Conservation (phyloP, 2,329 filamentous ascomycete species). For the Hypoxylon sp. region DNA sequence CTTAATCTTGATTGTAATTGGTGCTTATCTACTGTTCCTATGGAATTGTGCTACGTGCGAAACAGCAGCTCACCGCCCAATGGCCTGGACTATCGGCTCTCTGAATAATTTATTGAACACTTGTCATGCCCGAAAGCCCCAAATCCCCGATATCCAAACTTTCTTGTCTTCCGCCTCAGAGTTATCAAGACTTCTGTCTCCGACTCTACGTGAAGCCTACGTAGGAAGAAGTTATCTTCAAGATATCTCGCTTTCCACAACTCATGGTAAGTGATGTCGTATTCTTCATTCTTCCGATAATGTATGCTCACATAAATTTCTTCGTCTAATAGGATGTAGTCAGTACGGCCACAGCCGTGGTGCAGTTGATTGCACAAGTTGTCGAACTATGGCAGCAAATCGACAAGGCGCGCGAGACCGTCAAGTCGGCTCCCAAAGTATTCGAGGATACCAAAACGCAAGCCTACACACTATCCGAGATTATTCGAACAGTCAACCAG, state of each 20-base stretch:
- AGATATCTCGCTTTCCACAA: not conserved
- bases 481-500: constrained; percentile 3
- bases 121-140: too few species aligned
- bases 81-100: too few species aligned
- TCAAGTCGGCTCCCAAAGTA: constrained; percentile 8
- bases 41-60: too few species aligned
- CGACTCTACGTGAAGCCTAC: not conserved
- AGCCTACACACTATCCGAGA: constrained; percentile 1
- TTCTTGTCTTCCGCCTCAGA: not conserved
- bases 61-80: too few species aligned
- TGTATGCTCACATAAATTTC: not conserved
- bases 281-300: not conserved
- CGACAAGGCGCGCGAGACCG: constrained; percentile 3
- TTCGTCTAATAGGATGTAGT: constrained; percentile 1
- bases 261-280: constrained; percentile 4
- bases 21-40: too few species aligned
- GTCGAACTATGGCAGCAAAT: constrained; percentile 7
- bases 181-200: not conserved
- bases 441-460: constrained; percentile 6
- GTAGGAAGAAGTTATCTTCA: not conserved
- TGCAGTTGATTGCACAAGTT: constrained; percentile 3
- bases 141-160: not conserved
- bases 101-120: too few species aligned
- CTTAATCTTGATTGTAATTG: too few species aligned
- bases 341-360: not conserved